Evolutionary conservation across 202 grass and related monocot species (phyloP).

Genomic region (Zoysia matrella): DNA sequence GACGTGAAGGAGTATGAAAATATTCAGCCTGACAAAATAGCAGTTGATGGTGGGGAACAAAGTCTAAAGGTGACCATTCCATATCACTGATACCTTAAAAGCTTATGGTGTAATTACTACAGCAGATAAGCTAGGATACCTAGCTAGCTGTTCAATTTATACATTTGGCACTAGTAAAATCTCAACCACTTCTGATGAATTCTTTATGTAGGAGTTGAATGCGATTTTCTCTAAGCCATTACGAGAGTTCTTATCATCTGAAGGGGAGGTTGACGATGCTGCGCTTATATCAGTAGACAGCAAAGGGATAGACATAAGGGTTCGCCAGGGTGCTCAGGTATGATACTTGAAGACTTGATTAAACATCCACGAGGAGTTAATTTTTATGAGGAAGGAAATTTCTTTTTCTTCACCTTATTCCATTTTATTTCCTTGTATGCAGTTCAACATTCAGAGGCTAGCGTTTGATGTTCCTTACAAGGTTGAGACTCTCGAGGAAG

Average conservation of each 20-base stretch:
- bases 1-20: constrained; percentile 77
- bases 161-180: constrained; percentile 1
- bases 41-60: constrained; percentile 74
- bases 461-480: constrained; percentile 66
- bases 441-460: constrained; percentile 79
- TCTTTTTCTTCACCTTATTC: background rate
- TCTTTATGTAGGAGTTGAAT: constrained; percentile 57
- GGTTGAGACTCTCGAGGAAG: constrained; percentile 77
- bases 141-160: background rate
- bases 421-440: constrained; percentile 23
- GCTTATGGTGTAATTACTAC: constrained; percentile 11
- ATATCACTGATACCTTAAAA: constrained; percentile 12
- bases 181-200: constrained; percentile 11
- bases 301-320: constrained; percentile 80
- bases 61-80: constrained; percentile 63
- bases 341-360: background rate
- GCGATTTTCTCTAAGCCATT: constrained; percentile 78
- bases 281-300: constrained; percentile 88
- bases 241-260: constrained; percentile 61
- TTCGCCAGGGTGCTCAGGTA: constrained; percentile 81
- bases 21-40: constrained; percentile 78
- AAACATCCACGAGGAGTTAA: background rate
- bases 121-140: background rate
- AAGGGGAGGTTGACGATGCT: constrained; percentile 71
- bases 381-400: background rate